Evolutionary conservation across 2,329 filamentous ascomycete species (phyloP).

Genomic region (Kalaharituber pfeilii): DNA sequence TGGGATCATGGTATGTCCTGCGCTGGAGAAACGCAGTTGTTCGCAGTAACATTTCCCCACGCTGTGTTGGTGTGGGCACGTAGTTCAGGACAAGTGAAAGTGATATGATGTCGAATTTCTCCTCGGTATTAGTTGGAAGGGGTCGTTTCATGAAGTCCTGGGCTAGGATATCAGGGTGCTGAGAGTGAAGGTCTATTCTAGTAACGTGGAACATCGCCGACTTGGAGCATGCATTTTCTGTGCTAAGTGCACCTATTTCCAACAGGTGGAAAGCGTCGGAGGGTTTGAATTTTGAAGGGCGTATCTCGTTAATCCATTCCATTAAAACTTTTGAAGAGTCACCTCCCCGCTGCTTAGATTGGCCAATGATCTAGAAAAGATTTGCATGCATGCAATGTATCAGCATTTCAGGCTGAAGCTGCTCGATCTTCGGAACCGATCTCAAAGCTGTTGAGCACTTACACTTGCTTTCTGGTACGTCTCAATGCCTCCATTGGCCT

Average conservation of each 20-base stretch:
- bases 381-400: neutral
- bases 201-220: constrained; percentile 54
- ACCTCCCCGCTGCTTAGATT: constrained; percentile 46
- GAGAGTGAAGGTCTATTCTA: constrained; percentile 80
- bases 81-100: constrained; percentile 89
- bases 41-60: constrained; percentile 72
- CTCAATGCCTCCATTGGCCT: constrained; percentile 42
- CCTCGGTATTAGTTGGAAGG: constrained; percentile 42
- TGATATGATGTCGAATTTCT: constrained; percentile 76
- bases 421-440: no score
- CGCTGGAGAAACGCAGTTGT: constrained; percentile 44
- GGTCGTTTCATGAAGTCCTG: constrained; percentile 91
- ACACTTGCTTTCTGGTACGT: constrained; percentile 50
- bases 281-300: constrained; percentile 5
- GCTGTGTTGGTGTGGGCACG: constrained; percentile 55
- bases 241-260: constrained; percentile 77
- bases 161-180: constrained; percentile 60
- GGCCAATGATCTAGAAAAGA: constrained; percentile 33
- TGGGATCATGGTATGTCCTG: neutral
- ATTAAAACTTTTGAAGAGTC: constrained; percentile 49
- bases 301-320: constrained; percentile 38
- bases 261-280: constrained; percentile 47
- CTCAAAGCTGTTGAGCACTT: no score
- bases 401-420: neutral
- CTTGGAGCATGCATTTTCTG: constrained; percentile 64